Evolutionary conservation across 2,329 filamentous ascomycete species (phyloP), one percentile per base, ranked within the genome.

Genomic region (Stromatinia cepivora): DNA sequence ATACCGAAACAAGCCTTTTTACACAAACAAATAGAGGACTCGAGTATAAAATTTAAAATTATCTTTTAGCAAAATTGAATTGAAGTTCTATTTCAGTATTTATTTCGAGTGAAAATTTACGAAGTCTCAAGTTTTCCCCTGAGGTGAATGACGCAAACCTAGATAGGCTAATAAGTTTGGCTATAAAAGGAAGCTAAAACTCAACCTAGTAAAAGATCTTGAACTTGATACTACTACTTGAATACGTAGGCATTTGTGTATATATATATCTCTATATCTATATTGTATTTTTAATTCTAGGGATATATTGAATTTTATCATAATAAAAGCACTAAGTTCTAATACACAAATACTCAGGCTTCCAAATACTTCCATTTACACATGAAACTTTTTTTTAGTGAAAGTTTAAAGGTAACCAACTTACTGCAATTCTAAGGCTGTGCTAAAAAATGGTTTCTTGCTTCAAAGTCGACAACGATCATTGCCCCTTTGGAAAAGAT

Each of bases 111-210:
- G 39, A 17, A 42, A 42, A 42, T 42, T 42, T 42, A 13, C 54
- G 15, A 25, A 58, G 5, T 36, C 31, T 34, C 31, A 22, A 15
- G 53, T 20, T 52, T 34, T 31, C 61, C 28, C 48, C 31, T 39
- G 56, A 58, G 56, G 56, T 25, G 56, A 42, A 64, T 64, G 61
- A 64, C 61, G 61, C 61, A 64, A 52, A 64, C n/a, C 2, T 36
- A 28, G 53, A 13, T 56, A 17, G 52, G 28, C 9, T 34, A n/a
- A 8, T n/a, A 5, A 22, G 10, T n/a, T 4, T 13, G 48, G 15
- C 17, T 22, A 25, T 17, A 31, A 11, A 3, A 28, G 13, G 2
- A n/a, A 42, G 13, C 39, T 42, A 42, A 42, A 42, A 42, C 39
- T 17, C 17, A 17, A 42, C 39, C 39, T 42, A 15, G 39, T 42